These are phyloP conservation scores for Pulveroboletus sp. DNA, from an alignment of 768 basidiomycete species.

Conservation along the genomic window DNA sequence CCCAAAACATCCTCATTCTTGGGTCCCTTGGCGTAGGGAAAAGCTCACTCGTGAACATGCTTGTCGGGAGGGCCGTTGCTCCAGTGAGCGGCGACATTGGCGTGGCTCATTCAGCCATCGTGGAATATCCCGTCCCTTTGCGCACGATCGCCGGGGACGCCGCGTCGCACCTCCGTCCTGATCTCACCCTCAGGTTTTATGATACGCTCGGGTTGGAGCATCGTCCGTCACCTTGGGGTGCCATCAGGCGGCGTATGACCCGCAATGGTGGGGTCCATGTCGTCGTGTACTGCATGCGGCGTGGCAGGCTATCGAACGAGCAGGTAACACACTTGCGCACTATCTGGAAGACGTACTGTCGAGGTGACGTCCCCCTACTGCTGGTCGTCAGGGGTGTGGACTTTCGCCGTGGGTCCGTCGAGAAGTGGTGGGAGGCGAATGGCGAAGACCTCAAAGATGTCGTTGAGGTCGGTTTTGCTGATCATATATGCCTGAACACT, in stretches of 20 bases:
- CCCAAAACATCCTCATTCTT: conserved; percentile 17
- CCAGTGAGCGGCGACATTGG: conserved; percentile 20
- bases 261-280: conserved; percentile 19
- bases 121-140: conserved; percentile 11
- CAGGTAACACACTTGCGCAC: conserved; percentile 31
- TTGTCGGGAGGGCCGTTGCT: conserved; percentile 27
- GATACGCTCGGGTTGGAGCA: conserved; percentile 22
- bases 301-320: conserved; percentile 32
- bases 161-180: neutral
- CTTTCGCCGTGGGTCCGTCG: conserved; percentile 15
- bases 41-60: conserved; percentile 41
- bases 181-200: conserved; percentile 9
- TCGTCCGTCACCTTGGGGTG: conserved; percentile 11
- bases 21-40: conserved; percentile 34
- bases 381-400: conserved; percentile 15
- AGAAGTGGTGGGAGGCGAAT: conserved; percentile 21
- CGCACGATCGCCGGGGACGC: neutral
- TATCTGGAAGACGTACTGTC: conserved; percentile 22
- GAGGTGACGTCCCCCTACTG: conserved; percentile 11
- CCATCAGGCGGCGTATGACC: conserved; percentile 13
- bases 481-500: conserved; percentile 17
- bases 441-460: conserved; percentile 2
- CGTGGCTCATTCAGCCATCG: conserved; percentile 10
- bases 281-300: conserved; percentile 37
- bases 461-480: conserved; percentile 15